Conservation (phyloP, 768 basidiomycete species). For the Rhizopogon vinicolor region DNA sequence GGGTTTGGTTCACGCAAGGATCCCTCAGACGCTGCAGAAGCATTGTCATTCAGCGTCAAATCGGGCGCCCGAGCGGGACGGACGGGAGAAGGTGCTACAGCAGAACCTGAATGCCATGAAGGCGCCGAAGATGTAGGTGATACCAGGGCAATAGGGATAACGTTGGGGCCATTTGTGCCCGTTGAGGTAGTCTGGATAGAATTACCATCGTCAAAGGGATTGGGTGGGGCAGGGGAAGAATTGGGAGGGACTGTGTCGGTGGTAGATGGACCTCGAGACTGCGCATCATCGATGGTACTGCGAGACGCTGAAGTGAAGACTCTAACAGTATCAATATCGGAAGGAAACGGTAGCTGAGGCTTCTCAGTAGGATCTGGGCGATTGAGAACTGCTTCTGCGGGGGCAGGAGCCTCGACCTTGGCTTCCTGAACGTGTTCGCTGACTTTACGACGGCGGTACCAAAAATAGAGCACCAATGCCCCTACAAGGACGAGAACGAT, state of each 20-base stretch:
- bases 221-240: conserved; percentile 30
- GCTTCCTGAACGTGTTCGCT: conserved; percentile 30
- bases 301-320: conserved; percentile 44
- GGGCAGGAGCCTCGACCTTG: conserved; percentile 61
- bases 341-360: conserved; percentile 24
- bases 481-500: conserved; percentile 54
- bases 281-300: conserved; percentile 57
- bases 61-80: conserved; percentile 60
- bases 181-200: conserved; percentile 76
- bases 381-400: conserved; percentile 74
- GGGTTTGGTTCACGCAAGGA: conserved; percentile 34
- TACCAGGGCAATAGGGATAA: conserved; percentile 83
- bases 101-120: conserved; percentile 25
- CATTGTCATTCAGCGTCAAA: conserved; percentile 56
- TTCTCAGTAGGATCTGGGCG: conserved; percentile 82
- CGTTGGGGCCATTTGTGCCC: conserved; percentile 77
- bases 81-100: conserved; percentile 34
- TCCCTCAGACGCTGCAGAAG: conserved; percentile 57
- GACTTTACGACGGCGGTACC: conserved; percentile 55
- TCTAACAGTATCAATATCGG: conserved; percentile 39
- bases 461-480: conserved; percentile 48
- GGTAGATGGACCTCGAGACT: conserved; percentile 31
- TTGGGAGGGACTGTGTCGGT: background rate
- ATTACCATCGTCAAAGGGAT: conserved; percentile 74
- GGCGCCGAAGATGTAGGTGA: conserved; percentile 37